Base-by-base conservation (phyloP, 106 monocot species). In the Dactylorhiza incarnata region DNA sequence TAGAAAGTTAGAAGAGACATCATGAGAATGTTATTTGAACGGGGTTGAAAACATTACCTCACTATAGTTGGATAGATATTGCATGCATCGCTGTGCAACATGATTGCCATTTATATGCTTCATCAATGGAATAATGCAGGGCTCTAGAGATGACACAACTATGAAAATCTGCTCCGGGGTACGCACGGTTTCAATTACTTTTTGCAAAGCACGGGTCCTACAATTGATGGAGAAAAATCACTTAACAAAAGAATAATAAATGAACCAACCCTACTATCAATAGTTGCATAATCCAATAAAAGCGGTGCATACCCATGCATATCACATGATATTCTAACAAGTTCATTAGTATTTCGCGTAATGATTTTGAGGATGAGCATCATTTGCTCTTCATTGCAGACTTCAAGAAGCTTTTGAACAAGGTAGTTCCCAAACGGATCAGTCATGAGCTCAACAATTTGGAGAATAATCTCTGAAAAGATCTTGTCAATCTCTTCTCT, bases 31-130 rank as follows among this genome's bases (percentile, higher is more conserved):
- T 72, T 72, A 11, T 46, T 69, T 17, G 10, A 20, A 73, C 7
- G 71, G 45, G 37, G 19, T 48, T 53, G 14, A 75, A 68, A 78
- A 47, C 1, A 63, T 77, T 81, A 86, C 93, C 83, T 77, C 79
- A 49, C 22, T 82, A 56, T 78, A 76, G 49, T 87, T 74, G 68
- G 81, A 48, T 71, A 90, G 78, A 74, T 77, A 59, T 14, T 93
- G 75, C 76, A 93, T 80, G 75, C 87, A 93, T 45, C 78, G 78
- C 49, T 90, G 85, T 72, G 76, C 83, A 75, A 93, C 93, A 80
- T 86, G 87, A 82, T 78, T 84, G 3, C 93, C 93, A 82, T 90
- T 93, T 12, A 69, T 47, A 65, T 93, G 66, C 70, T 84, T 89
- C 58, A 90, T 87, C 73, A 93, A 72, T 45, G 15, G 37, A 70